Evolutionary conservation across 2,329 filamentous ascomycete species (phyloP), one percentile per base, ranked within the genome.

Genomic region (Colletotrichum godetiae): DNA sequence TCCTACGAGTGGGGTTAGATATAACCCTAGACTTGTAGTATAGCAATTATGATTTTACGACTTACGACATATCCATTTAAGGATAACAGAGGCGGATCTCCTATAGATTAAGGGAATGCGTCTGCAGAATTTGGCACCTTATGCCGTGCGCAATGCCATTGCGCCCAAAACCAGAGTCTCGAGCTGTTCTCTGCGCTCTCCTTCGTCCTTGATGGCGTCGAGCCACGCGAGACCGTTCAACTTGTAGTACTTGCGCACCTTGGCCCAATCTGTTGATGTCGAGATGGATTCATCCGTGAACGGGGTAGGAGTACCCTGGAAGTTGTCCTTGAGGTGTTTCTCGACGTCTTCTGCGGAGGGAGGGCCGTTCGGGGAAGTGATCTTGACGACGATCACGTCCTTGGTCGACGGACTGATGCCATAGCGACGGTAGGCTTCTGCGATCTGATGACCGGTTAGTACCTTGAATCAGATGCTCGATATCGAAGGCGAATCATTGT

Each of bases 371-470:
- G 86, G 85, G 19, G 88, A 86, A 11, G 92, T 88, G 29, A 98
- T 87, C 81, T 98, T 98, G 78, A 98, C 87, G 7, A 94, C 91
- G 3, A 98, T 85, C n/a, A 99, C 83, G 76, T 92, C 83, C 57
- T 88, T 92, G 2, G 93, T 97, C 12, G 87, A 84, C 13, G 94
- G 90, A 0, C 89, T 86, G 71, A 98, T 92, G 60, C 97, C 97
- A 79, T 97, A 98, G 67, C 93, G 92, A 37, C 94, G 92, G 83
- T 98, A 98, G 0, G 95, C 92, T 77, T 98, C 95, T 64, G 95
- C 90, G 79, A 99, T 98, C 95, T 97, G 64, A 7, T 77, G 42
- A 59, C 58, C 13, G 37, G 64, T 62, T 4, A 59, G 46, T 19
- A 6, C 5, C 22, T 66, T 46, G 22, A 10, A 31, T 1, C 15